These are phyloP conservation scores for Penicillium sp. DNA, from an alignment of 2,329 filamentous ascomycete genomes.

Conservation along the genomic window DNA sequence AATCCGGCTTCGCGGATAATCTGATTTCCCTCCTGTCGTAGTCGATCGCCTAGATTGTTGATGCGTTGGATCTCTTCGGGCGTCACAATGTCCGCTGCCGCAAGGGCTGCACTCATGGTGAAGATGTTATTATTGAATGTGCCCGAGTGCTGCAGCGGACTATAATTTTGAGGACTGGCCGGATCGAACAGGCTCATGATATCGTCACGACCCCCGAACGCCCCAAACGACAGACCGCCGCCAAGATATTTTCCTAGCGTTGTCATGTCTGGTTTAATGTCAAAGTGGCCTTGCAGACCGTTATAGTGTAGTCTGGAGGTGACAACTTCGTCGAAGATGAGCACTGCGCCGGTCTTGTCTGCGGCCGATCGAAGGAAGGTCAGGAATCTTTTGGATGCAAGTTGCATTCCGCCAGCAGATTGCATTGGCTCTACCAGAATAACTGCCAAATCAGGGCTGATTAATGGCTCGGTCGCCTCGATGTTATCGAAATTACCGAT, in stretches of 20 bases:
- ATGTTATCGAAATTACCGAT: constrained; percentile 65
- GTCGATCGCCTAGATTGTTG: no score
- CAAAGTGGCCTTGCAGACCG: background rate
- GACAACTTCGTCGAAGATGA: constrained; percentile 73
- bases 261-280: background rate
- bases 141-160: background rate
- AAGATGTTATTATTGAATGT: background rate
- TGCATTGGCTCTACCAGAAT: constrained; percentile 69
- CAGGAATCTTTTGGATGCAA: constrained; percentile 56
- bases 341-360: constrained; percentile 53
- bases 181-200: background rate
- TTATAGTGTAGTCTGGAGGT: constrained; percentile 56
- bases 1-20: no score
- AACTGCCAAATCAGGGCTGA: constrained; percentile 45
- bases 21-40: no score
- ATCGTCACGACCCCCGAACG: background rate
- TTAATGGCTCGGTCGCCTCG: constrained; percentile 11
- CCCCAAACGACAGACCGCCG: background rate
- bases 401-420: constrained; percentile 60
- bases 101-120: background rate
- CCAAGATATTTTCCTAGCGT: background rate
- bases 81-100: no score
- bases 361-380: constrained; percentile 51
- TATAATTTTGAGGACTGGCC: no score
- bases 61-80: no score